A percentile compares a stretch with the other conserved stretches of the same genome.
Evolutionary conservation across 345 rosid species (phyloP).

Genomic region (Eucalyptus curtisii): DNA sequence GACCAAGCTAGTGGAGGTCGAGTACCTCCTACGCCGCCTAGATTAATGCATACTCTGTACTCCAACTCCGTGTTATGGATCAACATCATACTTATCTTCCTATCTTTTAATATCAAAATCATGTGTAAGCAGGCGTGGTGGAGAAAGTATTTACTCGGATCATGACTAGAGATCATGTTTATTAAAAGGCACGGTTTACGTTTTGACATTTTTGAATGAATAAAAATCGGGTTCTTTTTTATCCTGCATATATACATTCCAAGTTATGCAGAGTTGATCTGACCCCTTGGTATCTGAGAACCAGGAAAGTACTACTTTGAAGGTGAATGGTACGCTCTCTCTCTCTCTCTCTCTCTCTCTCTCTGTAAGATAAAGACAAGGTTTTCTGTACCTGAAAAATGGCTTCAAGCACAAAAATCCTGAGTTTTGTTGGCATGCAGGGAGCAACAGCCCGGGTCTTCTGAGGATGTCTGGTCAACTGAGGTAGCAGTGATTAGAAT

Average conservation of each 20-base stretch:
- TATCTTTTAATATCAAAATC: neutral
- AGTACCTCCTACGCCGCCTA: conserved; percentile 74
- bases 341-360: neutral
- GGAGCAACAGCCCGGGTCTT: neutral
- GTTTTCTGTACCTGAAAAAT: neutral
- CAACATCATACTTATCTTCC: neutral
- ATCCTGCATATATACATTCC: neutral
- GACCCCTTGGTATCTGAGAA: neutral
- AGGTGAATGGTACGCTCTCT: neutral
- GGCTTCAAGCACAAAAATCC: neutral
- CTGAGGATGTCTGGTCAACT: neutral
- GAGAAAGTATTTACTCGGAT: neutral
- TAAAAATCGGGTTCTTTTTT: neutral
- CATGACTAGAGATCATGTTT: neutral
- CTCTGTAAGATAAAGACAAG: neutral
- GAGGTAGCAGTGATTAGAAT: neutral
- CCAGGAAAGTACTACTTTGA: neutral
- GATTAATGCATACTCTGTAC: conserved; percentile 18
- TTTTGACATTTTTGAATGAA: neutral
- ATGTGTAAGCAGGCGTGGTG: neutral
- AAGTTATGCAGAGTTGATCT: neutral
- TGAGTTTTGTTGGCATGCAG: neutral
- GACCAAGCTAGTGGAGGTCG: conserved; percentile 66
- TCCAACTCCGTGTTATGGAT: neutral
- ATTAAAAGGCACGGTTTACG: neutral